Percentiles rank a stretch among this genome's conserved stretches.
Evolutionary conservation across 768 basidiomycete genomes (phyloP).

Genomic region (Tylopilus rubrobrunneus): DNA sequence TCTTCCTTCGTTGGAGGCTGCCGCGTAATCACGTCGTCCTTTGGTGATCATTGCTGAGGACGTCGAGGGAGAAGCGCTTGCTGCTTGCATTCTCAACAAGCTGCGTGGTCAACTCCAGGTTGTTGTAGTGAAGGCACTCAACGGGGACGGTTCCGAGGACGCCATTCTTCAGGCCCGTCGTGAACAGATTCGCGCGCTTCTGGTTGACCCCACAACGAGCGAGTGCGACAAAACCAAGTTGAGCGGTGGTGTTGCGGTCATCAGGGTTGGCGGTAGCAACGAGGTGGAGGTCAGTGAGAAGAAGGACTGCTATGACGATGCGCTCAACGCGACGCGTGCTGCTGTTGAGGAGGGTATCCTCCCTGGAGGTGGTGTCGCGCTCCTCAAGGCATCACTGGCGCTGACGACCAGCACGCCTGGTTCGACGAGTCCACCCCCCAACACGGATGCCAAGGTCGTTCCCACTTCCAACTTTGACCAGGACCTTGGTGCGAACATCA

Average conservation of each 20-base stretch:
- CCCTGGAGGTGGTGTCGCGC: constrained; percentile 90
- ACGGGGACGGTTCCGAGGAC: no score
- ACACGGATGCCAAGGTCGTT: constrained; percentile 59
- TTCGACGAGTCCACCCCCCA: constrained; percentile 31
- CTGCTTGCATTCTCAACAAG: no score
- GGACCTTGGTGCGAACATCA: constrained; percentile 91
- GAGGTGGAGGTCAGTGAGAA: constrained; percentile 99
- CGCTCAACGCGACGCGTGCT: constrained; percentile 95
- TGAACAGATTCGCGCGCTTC: constrained; percentile 62
- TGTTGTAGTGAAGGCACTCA: no score
- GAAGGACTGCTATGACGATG: constrained; percentile 90
- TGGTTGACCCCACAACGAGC: constrained; percentile 78
- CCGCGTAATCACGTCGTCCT: no score
- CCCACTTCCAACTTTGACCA: constrained; percentile 93
- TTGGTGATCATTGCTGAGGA: no score
- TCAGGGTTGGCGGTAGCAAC: constrained; percentile 85
- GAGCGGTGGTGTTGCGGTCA: constrained; percentile 94
- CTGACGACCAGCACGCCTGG: constrained; percentile 55
- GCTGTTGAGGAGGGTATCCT: constrained; percentile 99
- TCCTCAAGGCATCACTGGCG: constrained; percentile 78
- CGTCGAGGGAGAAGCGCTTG: no score
- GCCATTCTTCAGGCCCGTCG: no score
- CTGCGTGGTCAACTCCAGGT: no score
- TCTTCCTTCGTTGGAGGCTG: no score
- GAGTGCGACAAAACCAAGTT: constrained; percentile 95